Conservation (phyloP, 495 filamentous ascomycete species). For the Neohortaea acidophila region DNA sequence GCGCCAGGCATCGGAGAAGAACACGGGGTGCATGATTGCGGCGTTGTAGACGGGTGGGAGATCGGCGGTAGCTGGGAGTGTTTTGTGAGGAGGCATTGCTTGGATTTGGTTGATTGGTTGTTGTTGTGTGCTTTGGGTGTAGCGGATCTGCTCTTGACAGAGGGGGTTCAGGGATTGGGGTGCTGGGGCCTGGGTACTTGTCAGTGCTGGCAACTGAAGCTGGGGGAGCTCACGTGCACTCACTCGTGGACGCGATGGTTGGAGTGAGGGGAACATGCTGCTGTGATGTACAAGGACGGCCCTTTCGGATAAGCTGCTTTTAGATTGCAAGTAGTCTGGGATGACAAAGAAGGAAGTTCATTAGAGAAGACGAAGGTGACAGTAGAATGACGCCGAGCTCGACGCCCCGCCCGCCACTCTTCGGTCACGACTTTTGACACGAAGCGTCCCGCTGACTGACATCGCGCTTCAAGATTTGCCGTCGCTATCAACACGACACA, state of each 20-base stretch:
- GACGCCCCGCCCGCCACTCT: too few species aligned
- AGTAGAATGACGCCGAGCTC: too few species aligned
- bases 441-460: too few species aligned
- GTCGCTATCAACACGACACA: too few species aligned
- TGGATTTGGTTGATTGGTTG: constrained; percentile 19
- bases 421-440: too few species aligned
- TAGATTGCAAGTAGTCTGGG: too few species aligned
- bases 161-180: constrained; percentile 8
- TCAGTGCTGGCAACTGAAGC: not conserved
- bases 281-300: too few species aligned
- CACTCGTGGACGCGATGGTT: constrained; percentile 25
- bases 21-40: constrained; percentile 27
- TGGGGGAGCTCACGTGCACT: not conserved
- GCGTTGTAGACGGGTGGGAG: constrained; percentile 20
- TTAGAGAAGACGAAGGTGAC: too few species aligned
- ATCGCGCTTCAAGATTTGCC: too few species aligned
- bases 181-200: constrained; percentile 4
- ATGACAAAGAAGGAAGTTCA: too few species aligned
- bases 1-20: constrained; percentile 25
- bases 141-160: constrained; percentile 20
- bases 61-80: not conserved
- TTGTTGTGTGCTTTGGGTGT: constrained; percentile 8
- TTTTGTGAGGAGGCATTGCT: constrained; percentile 24
- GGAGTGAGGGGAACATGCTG: constrained; percentile 22
- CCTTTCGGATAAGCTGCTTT: too few species aligned